These are phyloP conservation scores for Plantago elongata DNA, from an alignment of 257 asterid species.

Conservation along the genomic window DNA sequence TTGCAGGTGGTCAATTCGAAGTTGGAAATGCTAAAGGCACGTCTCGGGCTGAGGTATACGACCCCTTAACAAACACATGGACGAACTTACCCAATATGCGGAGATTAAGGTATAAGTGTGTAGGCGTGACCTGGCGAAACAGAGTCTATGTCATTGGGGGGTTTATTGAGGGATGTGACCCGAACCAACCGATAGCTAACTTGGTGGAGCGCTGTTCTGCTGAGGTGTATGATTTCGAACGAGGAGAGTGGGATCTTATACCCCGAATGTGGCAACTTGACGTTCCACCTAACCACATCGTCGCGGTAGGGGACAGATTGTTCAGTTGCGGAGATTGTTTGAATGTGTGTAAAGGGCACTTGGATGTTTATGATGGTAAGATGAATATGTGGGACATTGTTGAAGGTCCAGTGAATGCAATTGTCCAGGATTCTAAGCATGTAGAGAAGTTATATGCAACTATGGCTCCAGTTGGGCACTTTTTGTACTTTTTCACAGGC, in stretches of 20 bases:
- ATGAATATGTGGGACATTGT: constrained; percentile 38
- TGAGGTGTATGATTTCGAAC: constrained; percentile 34
- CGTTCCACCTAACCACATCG: constrained; percentile 56
- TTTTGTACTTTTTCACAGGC: constrained; percentile 37
- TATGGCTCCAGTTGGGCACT: constrained; percentile 33
- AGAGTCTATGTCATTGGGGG: constrained; percentile 50
- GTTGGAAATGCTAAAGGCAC: constrained; percentile 33
- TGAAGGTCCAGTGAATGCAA: constrained; percentile 34
- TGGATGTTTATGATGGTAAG: constrained; percentile 37
- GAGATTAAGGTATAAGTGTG: constrained; percentile 40
- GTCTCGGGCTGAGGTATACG: constrained; percentile 39
- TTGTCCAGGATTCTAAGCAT: background rate
- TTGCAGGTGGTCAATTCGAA: constrained; percentile 40
- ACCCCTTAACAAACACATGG: constrained; percentile 32
- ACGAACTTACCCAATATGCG: constrained; percentile 33
- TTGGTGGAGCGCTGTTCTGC: constrained; percentile 43
- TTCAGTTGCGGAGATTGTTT: constrained; percentile 50
- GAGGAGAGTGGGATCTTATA: constrained; percentile 33
- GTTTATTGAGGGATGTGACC: constrained; percentile 30
- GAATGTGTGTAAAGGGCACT: constrained; percentile 50
- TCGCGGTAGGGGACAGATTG: constrained; percentile 27
- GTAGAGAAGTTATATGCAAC: constrained; percentile 32
- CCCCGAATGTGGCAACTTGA: constrained; percentile 50
- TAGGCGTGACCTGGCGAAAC: constrained; percentile 46
- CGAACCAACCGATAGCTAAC: constrained; percentile 6